Conservation (phyloP, 2,329 filamentous ascomycete species). For the Pyricularia grisea region DNA sequence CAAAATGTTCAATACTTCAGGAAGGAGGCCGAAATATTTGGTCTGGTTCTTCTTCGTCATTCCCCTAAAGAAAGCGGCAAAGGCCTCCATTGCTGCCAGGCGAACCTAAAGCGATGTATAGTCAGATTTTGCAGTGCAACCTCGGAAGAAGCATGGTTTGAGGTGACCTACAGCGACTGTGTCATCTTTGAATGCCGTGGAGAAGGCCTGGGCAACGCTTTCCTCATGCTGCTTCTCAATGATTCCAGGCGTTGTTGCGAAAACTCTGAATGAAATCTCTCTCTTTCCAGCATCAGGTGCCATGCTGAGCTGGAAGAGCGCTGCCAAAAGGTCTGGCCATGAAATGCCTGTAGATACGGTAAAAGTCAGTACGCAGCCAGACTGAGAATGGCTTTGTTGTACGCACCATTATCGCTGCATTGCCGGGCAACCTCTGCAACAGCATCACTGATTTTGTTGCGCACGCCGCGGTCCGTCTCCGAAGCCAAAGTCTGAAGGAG, state of each 20-base stretch:
- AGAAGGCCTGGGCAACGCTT: conserved; percentile 79
- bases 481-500: conserved; percentile 66
- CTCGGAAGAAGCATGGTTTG: neutral
- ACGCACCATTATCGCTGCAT: conserved; percentile 82
- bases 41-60: conserved; percentile 77
- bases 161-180: conserved; percentile 56
- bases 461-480: conserved; percentile 64
- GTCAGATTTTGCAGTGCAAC: neutral
- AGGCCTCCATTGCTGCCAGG: conserved; percentile 91
- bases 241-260: conserved; percentile 87
- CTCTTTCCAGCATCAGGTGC: conserved; percentile 74
- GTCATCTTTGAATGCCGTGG: conserved; percentile 84
- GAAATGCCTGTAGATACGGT: conserved; percentile 49
- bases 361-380: neutral
- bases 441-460: conserved; percentile 97
- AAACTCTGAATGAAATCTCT: conserved; percentile 90
- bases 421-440: conserved; percentile 92
- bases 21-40: conserved; percentile 81
- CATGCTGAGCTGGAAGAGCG: conserved; percentile 85
- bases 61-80: conserved; percentile 90
- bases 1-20: conserved; percentile 87
- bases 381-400: neutral
- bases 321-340: conserved; percentile 83
- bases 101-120: conserved; percentile 51
- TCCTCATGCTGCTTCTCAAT: conserved; percentile 95